Base-by-base conservation (phyloP, 768 basidiomycete species). In the Baorangia bicolor region DNA sequence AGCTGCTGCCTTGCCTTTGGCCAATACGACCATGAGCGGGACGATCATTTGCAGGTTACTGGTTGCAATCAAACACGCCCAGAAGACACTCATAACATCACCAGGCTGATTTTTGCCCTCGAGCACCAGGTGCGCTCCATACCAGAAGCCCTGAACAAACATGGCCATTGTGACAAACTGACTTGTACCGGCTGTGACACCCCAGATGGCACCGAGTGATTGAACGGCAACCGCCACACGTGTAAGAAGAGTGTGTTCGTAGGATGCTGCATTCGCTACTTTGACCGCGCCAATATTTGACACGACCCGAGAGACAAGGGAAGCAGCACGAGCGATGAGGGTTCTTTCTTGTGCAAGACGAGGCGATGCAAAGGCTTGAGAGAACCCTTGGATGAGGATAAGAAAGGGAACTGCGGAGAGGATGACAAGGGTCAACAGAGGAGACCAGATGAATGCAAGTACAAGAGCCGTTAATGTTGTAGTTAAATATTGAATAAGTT, bases 81-180 rank as follows among this genome's bases (percentile, higher is more conserved):
- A 98, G 71, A 98, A 99, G 49, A 95, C 92, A n/a, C 90, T 86
- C 88, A 94, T 95, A 59, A 98, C 90, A 34, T 87, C 82, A 1
- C 93, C 93, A 0, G 89, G 75, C 4, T 74, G 74, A 50, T 84
- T 78, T 58, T 78, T 83, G 16, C 88, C 90, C 13, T 86, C 78
- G n/a, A 84, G 74, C n/a, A 99, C 93, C 49, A 97, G 81, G 66
- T 89, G 87, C 3, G 88, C 81, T 13, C 95, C 96, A 65, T 88
- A 98, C 94, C 96, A 98, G 73, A 98, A 98, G 0, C 88, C 94
- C 65, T 94, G 88, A 9, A 98, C 93, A 73, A 98, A 99, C 86
- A 97, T 95, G 27, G 82, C 82, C 80, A 94, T 87, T 64, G 89
- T 82, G 54, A 89, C 78, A 67, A 97, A 95, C 64, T 94, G 92